These are phyloP conservation scores for Aspergillus aculeatus DNA, from an alignment of 2,329 filamentous ascomycete species.

Conservation along the genomic window DNA sequence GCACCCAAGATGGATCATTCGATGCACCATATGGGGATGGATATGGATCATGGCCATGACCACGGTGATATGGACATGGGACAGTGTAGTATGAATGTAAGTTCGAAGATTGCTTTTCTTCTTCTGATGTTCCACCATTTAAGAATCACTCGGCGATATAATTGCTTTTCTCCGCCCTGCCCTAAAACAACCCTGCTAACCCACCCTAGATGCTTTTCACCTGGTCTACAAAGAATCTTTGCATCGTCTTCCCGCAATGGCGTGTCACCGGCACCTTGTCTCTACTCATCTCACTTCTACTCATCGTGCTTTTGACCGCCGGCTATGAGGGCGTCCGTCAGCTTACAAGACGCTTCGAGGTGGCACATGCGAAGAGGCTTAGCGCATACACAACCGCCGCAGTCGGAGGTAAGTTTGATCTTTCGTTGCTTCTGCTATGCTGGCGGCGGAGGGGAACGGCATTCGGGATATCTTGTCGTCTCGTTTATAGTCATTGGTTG, in stretches of 20 bases:
- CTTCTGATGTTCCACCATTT: neutral
- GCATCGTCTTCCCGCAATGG: conserved; percentile 93
- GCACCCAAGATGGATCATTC: conserved; percentile 36
- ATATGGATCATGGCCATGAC: conserved; percentile 46
- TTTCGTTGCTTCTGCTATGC: conserved; percentile 4
- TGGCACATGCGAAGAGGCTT: conserved; percentile 49
- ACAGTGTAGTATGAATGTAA: conserved; percentile 89
- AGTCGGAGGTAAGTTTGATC: conserved; percentile 34
- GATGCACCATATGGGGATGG: conserved; percentile 32
- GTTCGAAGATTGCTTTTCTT: conserved; percentile 26
- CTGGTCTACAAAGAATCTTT: conserved; percentile 89
- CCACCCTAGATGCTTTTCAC: conserved; percentile 86
- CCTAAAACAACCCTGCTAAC: conserved; percentile 1
- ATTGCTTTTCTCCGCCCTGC: neutral
- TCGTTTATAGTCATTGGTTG: conserved; percentile 8
- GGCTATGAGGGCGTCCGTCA: conserved; percentile 89
- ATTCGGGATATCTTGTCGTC: neutral
- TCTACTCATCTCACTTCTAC: conserved; percentile 78
- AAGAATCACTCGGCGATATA: neutral
- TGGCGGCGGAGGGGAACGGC: conserved; percentile 6
- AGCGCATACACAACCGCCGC: conserved; percentile 44
- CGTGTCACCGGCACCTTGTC: conserved; percentile 72
- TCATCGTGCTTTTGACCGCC: conserved; percentile 78
- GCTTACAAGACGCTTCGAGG: conserved; percentile 73
- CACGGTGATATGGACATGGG: conserved; percentile 60